These are phyloP conservation scores for Lizanozyma gosingica DNA, from an alignment of 1,139 yeast genomes.

Conservation along the genomic window DNA sequence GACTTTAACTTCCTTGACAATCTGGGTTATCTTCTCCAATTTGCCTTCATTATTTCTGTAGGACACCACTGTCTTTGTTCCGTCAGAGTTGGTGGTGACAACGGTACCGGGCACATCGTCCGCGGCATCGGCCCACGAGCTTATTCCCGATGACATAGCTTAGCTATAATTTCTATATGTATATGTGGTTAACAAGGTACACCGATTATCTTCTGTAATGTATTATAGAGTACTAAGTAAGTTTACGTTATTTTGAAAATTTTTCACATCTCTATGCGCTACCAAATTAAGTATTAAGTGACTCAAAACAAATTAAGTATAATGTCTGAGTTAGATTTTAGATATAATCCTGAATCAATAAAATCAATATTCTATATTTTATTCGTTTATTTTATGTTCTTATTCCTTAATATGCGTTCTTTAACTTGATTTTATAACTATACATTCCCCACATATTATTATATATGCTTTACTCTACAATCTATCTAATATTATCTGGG, in stretches of 20 bases:
- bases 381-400: too few species aligned
- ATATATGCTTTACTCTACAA: neutral
- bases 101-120: conserved; percentile 61
- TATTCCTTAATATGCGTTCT: too few species aligned
- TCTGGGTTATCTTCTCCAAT: conserved; percentile 82
- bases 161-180: neutral
- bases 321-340: too few species aligned
- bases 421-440: neutral
- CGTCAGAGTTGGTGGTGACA: conserved; percentile 71
- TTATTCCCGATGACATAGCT: conserved; percentile 31
- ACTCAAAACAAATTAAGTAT: too few species aligned
- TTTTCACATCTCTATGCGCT: neutral
- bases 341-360: too few species aligned
- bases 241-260: conserved; percentile 1
- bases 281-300: too few species aligned
- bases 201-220: too few species aligned
- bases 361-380: too few species aligned
- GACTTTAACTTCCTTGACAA: conserved; percentile 65
- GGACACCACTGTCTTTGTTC: conserved; percentile 81
- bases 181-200: too few species aligned
- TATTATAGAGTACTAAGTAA: too few species aligned
- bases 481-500: conserved; percentile 6
- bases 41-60: conserved; percentile 76
- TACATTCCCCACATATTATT: neutral
- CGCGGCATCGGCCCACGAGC: conserved; percentile 62